These are phyloP conservation scores for Leishmania lainsoni DNA, from an alignment of 208 protist genomes.

Conservation along the genomic window DNA sequence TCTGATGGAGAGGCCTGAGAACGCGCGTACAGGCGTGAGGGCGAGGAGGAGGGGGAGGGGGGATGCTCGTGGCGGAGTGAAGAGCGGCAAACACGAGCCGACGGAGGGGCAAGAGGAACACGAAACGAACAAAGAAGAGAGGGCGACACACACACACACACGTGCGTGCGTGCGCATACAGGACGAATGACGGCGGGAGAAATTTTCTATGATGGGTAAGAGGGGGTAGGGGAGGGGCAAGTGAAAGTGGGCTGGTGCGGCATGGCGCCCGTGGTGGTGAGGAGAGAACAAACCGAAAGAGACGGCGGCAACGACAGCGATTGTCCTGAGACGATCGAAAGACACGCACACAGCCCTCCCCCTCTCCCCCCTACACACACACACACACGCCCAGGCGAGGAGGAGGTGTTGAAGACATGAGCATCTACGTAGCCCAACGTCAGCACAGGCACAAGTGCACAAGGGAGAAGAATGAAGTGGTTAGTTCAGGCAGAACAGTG, in stretches of 20 bases:
- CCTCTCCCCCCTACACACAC: constrained; percentile 8
- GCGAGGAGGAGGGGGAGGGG: too few relatives aligned
- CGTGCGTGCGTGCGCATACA: background rate
- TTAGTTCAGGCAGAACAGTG: too few relatives aligned
- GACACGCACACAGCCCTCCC: background rate
- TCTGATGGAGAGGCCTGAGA: too few relatives aligned
- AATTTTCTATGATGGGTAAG: background rate
- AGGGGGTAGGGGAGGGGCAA: background rate
- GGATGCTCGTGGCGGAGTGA: too few relatives aligned
- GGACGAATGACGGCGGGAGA: background rate
- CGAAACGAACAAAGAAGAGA: background rate
- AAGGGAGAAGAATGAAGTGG: too few relatives aligned
- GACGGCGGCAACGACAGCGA: background rate
- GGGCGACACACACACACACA: background rate
- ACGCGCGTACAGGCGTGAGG: too few relatives aligned
- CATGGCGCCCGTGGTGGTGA: too few relatives aligned
- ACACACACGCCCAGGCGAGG: constrained; percentile 24
- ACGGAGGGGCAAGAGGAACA: background rate
- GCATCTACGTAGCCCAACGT: too few relatives aligned
- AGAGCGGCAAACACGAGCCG: background rate
- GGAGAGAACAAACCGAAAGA: background rate
- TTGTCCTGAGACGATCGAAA: background rate
- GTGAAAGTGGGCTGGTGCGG: too few relatives aligned
- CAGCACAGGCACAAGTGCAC: too few relatives aligned
- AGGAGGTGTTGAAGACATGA: constrained; percentile 4